phyloP scores from a whole-genome alignment of 306 rosid species.

The Rosa persica region DNA sequence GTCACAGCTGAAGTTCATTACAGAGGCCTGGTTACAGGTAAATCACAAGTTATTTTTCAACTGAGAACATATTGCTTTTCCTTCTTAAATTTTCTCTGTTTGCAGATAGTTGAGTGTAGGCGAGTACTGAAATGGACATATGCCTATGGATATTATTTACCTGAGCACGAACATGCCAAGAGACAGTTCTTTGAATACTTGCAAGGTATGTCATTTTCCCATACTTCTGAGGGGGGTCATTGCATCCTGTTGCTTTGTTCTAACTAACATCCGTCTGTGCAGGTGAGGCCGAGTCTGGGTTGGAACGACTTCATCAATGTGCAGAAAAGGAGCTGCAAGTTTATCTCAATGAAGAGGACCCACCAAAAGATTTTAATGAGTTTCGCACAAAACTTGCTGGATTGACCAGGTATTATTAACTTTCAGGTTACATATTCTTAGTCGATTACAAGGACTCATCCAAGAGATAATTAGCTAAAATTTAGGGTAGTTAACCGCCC shows the following conservation, averaged over 20 bases:
- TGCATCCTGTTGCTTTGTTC: neutral
- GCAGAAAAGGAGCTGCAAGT: constrained; percentile 73
- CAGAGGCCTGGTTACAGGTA: constrained; percentile 98
- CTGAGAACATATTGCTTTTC: constrained; percentile 6
- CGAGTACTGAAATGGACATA: constrained; percentile 96
- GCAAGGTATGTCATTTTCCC: constrained; percentile 39
- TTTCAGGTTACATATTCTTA: neutral
- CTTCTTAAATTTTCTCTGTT: constrained; percentile 24
- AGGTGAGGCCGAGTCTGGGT: constrained; percentile 89
- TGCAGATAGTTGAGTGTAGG: constrained; percentile 93
- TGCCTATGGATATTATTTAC: constrained; percentile 89
- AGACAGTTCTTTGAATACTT: constrained; percentile 55
- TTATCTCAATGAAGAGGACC: constrained; percentile 52
- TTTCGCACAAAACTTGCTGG: constrained; percentile 85
- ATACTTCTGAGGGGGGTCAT: neutral
- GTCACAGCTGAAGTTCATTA: constrained; percentile 92
- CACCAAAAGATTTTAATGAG: constrained; percentile 66
- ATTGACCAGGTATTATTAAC: constrained; percentile 50
- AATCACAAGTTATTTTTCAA: constrained; percentile 12
- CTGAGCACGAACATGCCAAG: constrained; percentile 59
- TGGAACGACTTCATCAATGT: constrained; percentile 79
- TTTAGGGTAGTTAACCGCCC: neutral
- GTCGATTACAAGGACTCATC: neutral
- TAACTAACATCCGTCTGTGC: constrained; percentile 14
- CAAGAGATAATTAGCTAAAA: neutral